These are phyloP conservation scores for Bodo saltans DNA, from an alignment of 78 protist genomes.

Conservation along the genomic window DNA sequence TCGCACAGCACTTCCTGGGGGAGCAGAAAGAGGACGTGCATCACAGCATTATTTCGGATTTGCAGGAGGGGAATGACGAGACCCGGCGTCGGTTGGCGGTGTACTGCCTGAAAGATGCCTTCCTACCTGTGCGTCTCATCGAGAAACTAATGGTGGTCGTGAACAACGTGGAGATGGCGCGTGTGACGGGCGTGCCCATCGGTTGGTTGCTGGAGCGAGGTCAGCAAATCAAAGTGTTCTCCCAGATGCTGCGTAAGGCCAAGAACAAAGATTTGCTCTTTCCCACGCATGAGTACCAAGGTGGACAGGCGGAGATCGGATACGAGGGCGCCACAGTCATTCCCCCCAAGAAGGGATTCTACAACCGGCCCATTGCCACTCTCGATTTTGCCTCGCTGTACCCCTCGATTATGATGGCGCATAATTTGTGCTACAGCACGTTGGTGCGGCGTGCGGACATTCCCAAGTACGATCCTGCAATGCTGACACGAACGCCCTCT, in stretches of 20 bases:
- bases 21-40: conserved; percentile 99
- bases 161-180: conserved; percentile 97
- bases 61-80: conserved; percentile 84
- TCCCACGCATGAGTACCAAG: conserved; percentile 74
- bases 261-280: conserved; percentile 51
- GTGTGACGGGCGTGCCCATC: conserved; percentile 98
- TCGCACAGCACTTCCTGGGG: conserved; percentile 89
- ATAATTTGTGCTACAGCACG: conserved; percentile 98
- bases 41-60: conserved; percentile 89
- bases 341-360: conserved; percentile 81
- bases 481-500: conserved; percentile 51
- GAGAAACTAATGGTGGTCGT: conserved; percentile 92
- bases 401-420: conserved; percentile 99
- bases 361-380: conserved; percentile 88
- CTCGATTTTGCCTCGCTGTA: conserved; percentile 98
- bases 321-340: conserved; percentile 73
- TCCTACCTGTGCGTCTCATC: conserved; percentile 87
- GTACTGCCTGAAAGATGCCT: conserved; percentile 80
- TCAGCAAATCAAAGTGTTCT: conserved; percentile 92
- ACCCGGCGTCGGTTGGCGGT: conserved; percentile 95
- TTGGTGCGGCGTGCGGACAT: conserved; percentile 39
- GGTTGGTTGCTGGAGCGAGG: conserved; percentile 88
- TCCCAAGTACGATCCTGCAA: background rate
- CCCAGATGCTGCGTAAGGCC: conserved; percentile 95
- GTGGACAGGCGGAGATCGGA: conserved; percentile 50